Conservation (phyloP, 2,329 filamentous ascomycete genomes). For the Aspergillus niger region DNA sequence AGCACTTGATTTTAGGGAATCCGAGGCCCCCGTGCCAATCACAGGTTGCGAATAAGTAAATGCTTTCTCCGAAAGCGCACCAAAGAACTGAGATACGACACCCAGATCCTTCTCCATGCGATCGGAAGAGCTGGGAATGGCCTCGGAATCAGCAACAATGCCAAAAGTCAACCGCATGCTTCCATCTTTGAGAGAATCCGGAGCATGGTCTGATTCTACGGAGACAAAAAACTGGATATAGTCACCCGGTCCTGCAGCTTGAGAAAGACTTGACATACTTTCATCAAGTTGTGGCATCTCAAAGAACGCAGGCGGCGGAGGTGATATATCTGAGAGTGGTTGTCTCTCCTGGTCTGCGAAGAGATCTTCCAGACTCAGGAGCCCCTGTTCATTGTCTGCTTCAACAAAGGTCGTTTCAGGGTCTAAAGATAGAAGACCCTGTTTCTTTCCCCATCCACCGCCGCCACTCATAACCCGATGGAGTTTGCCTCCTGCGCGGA, state of each 20-base stretch:
- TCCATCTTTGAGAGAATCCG: background rate
- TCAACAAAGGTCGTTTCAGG: conserved; percentile 39
- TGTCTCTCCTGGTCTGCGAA: conserved; percentile 20
- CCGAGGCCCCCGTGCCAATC: conserved; percentile 6
- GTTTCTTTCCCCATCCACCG: conserved; percentile 50
- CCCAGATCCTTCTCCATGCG: background rate
- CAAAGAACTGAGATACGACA: background rate
- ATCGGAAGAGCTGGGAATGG: background rate
- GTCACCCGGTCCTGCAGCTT: conserved; percentile 41
- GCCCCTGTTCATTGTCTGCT: conserved; percentile 14
- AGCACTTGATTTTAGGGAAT: conserved; percentile 27
- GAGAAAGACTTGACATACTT: conserved; percentile 42
- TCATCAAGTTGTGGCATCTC: conserved; percentile 28
- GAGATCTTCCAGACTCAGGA: conserved; percentile 28
- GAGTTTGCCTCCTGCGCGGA: conserved; percentile 39
- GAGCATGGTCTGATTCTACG: background rate
- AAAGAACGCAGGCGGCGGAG: conserved; percentile 20
- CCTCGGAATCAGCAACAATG: background rate
- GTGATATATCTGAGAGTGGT: conserved; percentile 8
- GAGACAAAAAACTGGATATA: conserved; percentile 46
- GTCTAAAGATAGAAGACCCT: conserved; percentile 46
- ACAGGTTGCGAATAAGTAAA: conserved; percentile 37
- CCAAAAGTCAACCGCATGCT: background rate
- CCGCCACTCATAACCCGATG: conserved; percentile 48
- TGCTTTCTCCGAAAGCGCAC: conserved; percentile 39